Evolutionary conservation across 768 basidiomycete species (phyloP).

Genomic region (Boletellus sp.): DNA sequence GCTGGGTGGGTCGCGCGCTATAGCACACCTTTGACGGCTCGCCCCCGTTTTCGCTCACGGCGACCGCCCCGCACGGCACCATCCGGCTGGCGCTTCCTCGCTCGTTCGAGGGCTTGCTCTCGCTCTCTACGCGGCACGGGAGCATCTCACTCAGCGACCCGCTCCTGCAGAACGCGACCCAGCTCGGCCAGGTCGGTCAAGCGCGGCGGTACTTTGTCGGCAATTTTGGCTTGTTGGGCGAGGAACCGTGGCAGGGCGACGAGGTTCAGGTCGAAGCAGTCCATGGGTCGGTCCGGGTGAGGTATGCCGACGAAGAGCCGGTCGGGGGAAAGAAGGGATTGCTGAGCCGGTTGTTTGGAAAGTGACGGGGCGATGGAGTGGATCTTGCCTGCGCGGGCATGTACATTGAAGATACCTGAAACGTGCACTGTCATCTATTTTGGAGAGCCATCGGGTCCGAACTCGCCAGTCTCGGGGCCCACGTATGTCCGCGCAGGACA

Average conservation of each 20-base stretch:
- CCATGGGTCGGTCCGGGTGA: slow-evolving; percentile 20
- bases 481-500: too few relatives aligned
- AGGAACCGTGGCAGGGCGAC: slow-evolving; percentile 21
- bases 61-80: slow-evolving; percentile 7
- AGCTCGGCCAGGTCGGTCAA: slow-evolving; percentile 20
- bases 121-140: slow-evolving; percentile 17
- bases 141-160: slow-evolving; percentile 10
- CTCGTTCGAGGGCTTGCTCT: slow-evolving; percentile 21
- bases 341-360: slow-evolving; percentile 18
- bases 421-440: too few relatives aligned
- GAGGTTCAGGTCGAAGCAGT: slow-evolving; percentile 12
- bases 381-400: too few relatives aligned
- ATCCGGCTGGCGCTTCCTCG: slow-evolving; percentile 17
- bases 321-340: slow-evolving; percentile 11
- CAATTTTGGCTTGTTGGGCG: slow-evolving; percentile 16
- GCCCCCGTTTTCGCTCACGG: slow-evolving; percentile 17
- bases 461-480: too few relatives aligned
- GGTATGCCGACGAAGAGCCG: slow-evolving; percentile 17
- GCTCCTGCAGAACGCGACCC: slow-evolving; percentile 15
- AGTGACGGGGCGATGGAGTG: slow-evolving; percentile 1
- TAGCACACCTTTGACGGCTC: slow-evolving; percentile 15
- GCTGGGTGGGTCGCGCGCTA: neutral
- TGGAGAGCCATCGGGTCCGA: too few relatives aligned
- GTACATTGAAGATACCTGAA: too few relatives aligned
- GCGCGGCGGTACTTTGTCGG: slow-evolving; percentile 25